A percentile compares a stretch with the other conserved stretches of the same genome.
phyloP scores from a whole-genome alignment of 2,329 filamentous ascomycete species.

The Fusarium dimerum region DNA sequence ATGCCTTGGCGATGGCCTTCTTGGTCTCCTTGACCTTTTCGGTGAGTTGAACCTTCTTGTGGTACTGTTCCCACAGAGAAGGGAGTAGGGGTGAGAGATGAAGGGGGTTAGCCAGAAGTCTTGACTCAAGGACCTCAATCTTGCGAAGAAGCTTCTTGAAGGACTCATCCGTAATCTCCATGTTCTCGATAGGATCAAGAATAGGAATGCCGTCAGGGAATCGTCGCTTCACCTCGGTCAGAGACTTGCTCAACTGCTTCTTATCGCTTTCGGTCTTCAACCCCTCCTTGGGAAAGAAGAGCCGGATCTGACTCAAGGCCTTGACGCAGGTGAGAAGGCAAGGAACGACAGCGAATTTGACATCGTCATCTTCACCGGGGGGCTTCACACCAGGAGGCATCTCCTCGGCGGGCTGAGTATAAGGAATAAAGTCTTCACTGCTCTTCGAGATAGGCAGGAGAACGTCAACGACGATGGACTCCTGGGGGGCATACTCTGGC shows the following conservation, averaged over 20 bases:
- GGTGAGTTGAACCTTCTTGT: slow-evolving; percentile 71
- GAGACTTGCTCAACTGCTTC: slow-evolving; percentile 64
- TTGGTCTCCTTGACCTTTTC: slow-evolving; percentile 86
- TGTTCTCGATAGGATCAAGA: slow-evolving; percentile 92
- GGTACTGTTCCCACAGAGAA: slow-evolving; percentile 85
- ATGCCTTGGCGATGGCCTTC: slow-evolving; percentile 80
- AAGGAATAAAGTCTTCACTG: slow-evolving; percentile 46
- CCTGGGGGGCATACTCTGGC: slow-evolving; percentile 70
- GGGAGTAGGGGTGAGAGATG: slow-evolving; percentile 86
- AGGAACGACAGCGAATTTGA: slow-evolving; percentile 57
- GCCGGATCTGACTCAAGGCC: slow-evolving; percentile 77
- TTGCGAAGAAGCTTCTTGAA: slow-evolving; percentile 94
- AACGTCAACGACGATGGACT: slow-evolving; percentile 82
- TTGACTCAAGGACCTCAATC: slow-evolving; percentile 94
- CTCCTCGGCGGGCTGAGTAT: slow-evolving; percentile 36
- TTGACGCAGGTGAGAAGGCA: slow-evolving; percentile 85
- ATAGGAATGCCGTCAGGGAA: slow-evolving; percentile 92
- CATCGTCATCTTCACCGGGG: slow-evolving; percentile 30
- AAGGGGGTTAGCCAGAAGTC: slow-evolving; percentile 83
- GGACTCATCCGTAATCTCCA: slow-evolving; percentile 87
- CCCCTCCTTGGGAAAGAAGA: slow-evolving; percentile 77
- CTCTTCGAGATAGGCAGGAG: slow-evolving; percentile 62
- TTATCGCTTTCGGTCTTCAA: slow-evolving; percentile 67
- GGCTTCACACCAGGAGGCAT: slow-evolving; percentile 63
- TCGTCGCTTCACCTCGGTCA: slow-evolving; percentile 79